Base-by-base conservation (phyloP, 2,329 filamentous ascomycete species). In the Diaporthe sp. region DNA sequence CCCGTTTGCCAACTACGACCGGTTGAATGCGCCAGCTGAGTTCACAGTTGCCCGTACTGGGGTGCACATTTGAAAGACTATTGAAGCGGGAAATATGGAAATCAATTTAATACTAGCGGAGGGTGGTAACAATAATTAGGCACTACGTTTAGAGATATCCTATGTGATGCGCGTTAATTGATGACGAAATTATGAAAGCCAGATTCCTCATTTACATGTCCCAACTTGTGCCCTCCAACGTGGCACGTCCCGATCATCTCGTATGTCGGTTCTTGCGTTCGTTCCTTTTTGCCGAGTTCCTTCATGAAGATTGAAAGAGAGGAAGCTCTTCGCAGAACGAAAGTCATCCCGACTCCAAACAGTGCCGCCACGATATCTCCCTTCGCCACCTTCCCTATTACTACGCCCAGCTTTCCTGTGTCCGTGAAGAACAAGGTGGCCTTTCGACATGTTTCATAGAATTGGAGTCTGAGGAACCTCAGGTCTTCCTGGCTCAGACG, bases 311-410 rank as follows among this genome's bases (percentile, higher is more conserved):
- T 55, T 6, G 65, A 69, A 55, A 51, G n/a, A 25, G 49, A 55
- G 2, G 49, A 69, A 28, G 49, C 31, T 42, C 13, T 57, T 13
- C 65, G 65, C 28, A 69, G 28, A 10, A 69, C 65, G 12, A 57
- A 69, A 34, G 65, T 51, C 65, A 69, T 69, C 7, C 65, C 65
- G 7, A 73, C 51, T 53, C 71, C 71, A 42, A 73, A 73, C 17
- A 73, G 34, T 49, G 57, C 71, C 28, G 57, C 58, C 5, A 73
- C 44, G 7, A 65, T 9, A 57, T 73, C 71, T 34, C 71, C 71
- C 49, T 65, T 53, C 2, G 37, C 34, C 17, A 65, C 71, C 37
- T 17, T 62, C 13, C 44, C 71, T 44, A 42, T 28, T 1, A 39
- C 25, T n/a, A 73, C 3, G 15, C 58, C 71, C 15, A 73, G 17